Evolutionary conservation across 371 early-diverging fungal species (phyloP), one percentile per base, ranked within the genome.

Genomic region (Saksenaea vasiformis): DNA sequence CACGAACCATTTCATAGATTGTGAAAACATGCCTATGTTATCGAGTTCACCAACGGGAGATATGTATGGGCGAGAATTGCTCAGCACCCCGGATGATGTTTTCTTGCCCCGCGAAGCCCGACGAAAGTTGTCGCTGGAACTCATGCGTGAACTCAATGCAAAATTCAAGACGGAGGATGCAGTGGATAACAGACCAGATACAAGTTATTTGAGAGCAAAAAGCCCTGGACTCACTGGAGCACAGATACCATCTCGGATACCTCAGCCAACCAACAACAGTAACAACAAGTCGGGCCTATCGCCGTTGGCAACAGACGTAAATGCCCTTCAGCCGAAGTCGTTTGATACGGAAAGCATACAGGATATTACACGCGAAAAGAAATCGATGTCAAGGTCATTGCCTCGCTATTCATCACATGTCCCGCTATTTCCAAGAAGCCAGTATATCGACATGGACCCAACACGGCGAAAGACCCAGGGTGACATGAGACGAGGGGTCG

Each of bases 241-340:
- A 0, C 66, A 67, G 41, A 70, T 78, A 9, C 80, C 80, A 0
- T 75, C 77, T 13, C 70, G 79, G 11, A 79, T 79, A 14, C 79
- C 79, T 24, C 59, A 35, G 28, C 58, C 38, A 15, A 34, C 58
- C 17, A 22, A 24, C 19, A 43, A 54, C 43, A 28, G 56, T 41
- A 34, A 38, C 37, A 58, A 44, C 56, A 28, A 31, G 26, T 15
- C 26, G 22, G 38, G 41, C 47, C 11, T 47, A 41, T 28, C 37
- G 27, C 31, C 67, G 43, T 22, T 34, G 13, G 9, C 60, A 28
- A 28, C 26, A 3, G 55, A 55, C 15, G 26, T 26, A 44, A n/a
- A 19, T 2, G 22, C 51, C 22, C 11, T 22, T 5, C 51, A 10
- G 8, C 10, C 24, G 22, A 47, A 47, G 22, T 22, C 51, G 7